phyloP scores from a whole-genome alignment of 106 monocot genomes.

The Dioscorea dumetorum region DNA sequence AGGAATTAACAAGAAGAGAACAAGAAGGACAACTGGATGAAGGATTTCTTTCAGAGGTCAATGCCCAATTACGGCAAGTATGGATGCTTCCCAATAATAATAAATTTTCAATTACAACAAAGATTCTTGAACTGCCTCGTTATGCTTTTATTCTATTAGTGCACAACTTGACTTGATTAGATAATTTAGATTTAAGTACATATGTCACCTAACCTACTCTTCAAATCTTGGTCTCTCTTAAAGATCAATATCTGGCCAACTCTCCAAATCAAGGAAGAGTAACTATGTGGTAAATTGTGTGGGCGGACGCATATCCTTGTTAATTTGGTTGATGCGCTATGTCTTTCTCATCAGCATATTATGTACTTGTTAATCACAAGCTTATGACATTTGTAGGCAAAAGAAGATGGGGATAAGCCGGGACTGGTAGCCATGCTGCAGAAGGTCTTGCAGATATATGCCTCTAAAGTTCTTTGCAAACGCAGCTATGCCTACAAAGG shows the following conservation, averaged over 20 bases:
- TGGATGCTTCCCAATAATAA: slow-evolving; percentile 1
- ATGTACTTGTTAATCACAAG: no score
- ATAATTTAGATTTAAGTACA: no score
- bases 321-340: neutral
- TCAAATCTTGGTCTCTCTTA: no score
- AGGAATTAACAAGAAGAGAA: slow-evolving; percentile 68
- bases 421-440: slow-evolving; percentile 93
- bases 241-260: no score
- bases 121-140: no score
- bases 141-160: no score
- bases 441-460: slow-evolving; percentile 88
- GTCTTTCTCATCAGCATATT: neutral
- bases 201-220: no score
- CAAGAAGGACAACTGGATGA: slow-evolving; percentile 87
- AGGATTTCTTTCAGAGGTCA: slow-evolving; percentile 91
- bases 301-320: neutral
- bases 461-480: slow-evolving; percentile 66
- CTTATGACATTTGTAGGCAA: slow-evolving; percentile 22
- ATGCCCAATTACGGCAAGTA: slow-evolving; percentile 90
- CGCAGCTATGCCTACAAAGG: slow-evolving; percentile 95
- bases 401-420: slow-evolving; percentile 94
- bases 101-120: no score
- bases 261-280: no score
- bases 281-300: no score
- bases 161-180: no score